phyloP scores from a whole-genome alignment of 2,329 filamentous ascomycete species.

The Hawksworthiomyces lignivorus region DNA sequence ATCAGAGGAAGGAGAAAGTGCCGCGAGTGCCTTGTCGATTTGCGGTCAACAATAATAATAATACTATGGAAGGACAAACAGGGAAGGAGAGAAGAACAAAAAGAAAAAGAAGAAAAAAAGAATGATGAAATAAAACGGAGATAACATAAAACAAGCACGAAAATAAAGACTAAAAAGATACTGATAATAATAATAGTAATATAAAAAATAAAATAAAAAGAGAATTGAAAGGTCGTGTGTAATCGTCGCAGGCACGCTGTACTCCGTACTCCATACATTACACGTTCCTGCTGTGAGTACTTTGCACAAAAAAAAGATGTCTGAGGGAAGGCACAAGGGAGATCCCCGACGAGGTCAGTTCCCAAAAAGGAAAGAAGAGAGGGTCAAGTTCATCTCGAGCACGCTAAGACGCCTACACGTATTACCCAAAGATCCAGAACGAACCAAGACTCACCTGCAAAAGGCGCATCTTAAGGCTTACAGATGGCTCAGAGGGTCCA shows the following conservation, averaged over 20 bases:
- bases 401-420: background rate
- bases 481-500: too few species aligned
- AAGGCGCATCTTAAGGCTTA: too few species aligned
- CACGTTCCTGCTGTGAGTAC: too few species aligned
- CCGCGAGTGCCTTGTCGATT: background rate
- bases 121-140: background rate
- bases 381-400: too few species aligned
- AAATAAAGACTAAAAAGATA: too few species aligned
- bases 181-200: background rate
- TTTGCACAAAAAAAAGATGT: background rate
- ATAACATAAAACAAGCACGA: background rate
- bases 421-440: too few species aligned
- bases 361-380: conserved; percentile 4
- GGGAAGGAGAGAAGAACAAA: background rate
- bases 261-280: too few species aligned
- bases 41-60: too few species aligned
- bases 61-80: background rate
- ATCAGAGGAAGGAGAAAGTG: too few species aligned
- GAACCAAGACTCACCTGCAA: too few species aligned
- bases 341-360: background rate
- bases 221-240: background rate
- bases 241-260: too few species aligned
- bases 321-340: background rate
- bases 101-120: background rate
- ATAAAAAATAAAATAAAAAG: background rate